A percentile compares a stretch with the other conserved stretches of the same genome.
phyloP scores from a whole-genome alignment of 2,329 filamentous ascomycete genomes.

The Aspergillus viridinutans region DNA sequence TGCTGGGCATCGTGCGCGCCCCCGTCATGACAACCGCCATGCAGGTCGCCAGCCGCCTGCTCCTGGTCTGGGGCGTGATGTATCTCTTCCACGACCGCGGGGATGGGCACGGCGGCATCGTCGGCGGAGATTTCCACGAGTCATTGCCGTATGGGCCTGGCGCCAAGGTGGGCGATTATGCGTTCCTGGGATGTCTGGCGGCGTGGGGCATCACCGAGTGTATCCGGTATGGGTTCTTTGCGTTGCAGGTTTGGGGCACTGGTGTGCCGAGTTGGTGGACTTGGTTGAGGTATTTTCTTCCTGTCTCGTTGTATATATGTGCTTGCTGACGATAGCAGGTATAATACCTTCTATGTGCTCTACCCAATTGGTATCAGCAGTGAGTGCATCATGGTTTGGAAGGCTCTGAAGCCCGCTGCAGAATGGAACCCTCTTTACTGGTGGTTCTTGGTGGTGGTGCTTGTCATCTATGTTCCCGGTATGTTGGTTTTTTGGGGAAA shows the following conservation, averaged over 20 bases:
- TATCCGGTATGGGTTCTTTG: slow-evolving; percentile 89
- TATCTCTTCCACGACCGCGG: slow-evolving; percentile 65
- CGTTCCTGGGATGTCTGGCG: slow-evolving; percentile 53
- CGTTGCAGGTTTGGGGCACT: slow-evolving; percentile 55
- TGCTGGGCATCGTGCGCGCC: slow-evolving; percentile 76
- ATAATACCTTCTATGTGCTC: slow-evolving; percentile 88
- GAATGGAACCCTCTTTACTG: slow-evolving; percentile 49
- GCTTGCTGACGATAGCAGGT: slow-evolving; percentile 31
- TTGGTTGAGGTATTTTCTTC: slow-evolving; percentile 49
- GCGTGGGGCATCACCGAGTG: slow-evolving; percentile 92
- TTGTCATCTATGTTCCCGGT: slow-evolving; percentile 78
- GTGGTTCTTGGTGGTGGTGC: slow-evolving; percentile 59
- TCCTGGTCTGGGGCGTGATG: slow-evolving; percentile 84
- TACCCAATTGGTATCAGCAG: slow-evolving; percentile 89
- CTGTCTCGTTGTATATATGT: neutral
- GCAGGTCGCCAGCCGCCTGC: slow-evolving; percentile 82
- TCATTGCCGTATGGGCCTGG: neutral
- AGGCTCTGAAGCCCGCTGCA: slow-evolving; percentile 59
- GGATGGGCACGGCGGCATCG: slow-evolving; percentile 53
- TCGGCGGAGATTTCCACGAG: slow-evolving; percentile 19
- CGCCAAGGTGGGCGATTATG: slow-evolving; percentile 35
- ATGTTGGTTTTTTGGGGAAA: slow-evolving; percentile 31
- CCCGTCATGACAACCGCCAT: slow-evolving; percentile 80
- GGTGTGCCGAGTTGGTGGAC: slow-evolving; percentile 63
- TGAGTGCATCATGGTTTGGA: slow-evolving; percentile 77